Conservation (phyloP, 78 protist genomes). For the Isochrysis galbana region DNA sequence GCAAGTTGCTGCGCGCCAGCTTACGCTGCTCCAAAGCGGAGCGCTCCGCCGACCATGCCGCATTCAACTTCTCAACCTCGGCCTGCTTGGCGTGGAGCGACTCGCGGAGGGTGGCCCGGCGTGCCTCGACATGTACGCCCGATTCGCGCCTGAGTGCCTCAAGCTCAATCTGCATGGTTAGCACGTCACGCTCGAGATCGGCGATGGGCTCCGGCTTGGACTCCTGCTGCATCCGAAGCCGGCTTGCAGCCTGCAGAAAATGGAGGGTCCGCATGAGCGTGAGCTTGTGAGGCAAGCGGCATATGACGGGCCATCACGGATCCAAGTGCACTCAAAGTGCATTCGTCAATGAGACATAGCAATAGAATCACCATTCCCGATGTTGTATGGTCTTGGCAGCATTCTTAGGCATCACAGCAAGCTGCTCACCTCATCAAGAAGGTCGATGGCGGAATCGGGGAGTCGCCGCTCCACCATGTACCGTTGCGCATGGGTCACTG, state of each 20-base stretch:
- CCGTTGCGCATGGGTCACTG: conserved; percentile 46
- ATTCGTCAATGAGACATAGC: no score
- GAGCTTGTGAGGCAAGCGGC: no score
- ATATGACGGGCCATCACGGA: no score
- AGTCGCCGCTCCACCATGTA: conserved; percentile 93
- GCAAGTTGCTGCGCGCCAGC: conserved; percentile 5
- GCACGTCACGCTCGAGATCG: conserved; percentile 27
- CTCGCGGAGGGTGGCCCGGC: background rate
- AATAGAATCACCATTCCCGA: no score
- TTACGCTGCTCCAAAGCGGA: conserved; percentile 33
- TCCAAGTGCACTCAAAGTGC: no score
- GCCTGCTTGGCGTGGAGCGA: background rate
- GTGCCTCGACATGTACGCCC: background rate
- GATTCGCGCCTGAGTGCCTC: background rate
- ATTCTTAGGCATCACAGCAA: no score
- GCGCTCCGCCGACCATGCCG: conserved; percentile 20
- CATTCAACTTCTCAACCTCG: background rate
- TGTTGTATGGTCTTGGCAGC: no score
- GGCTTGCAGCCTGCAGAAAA: background rate
- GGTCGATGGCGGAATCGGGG: conserved; percentile 99
- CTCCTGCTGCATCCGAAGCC: conserved; percentile 30
- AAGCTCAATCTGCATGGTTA: conserved; percentile 2
- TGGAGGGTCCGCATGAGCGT: no score
- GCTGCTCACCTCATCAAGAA: conserved; percentile 55
- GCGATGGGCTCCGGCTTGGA: conserved; percentile 30